Evolutionary conservation across 2,329 filamentous ascomycete genomes (phyloP).

Genomic region (Penicillium sp.): DNA sequence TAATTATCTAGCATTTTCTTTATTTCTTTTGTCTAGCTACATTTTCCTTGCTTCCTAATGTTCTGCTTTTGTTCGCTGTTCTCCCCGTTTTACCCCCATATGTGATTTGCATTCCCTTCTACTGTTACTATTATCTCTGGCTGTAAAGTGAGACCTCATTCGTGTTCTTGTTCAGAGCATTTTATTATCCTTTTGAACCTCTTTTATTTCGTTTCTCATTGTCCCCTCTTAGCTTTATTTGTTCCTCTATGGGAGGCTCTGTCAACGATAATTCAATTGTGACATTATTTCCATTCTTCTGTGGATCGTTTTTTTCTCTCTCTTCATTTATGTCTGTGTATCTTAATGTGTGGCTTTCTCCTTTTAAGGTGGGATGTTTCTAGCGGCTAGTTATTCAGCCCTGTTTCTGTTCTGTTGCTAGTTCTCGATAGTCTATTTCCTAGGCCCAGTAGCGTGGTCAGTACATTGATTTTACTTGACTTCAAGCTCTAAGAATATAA

Average conservation of each 20-base stretch:
- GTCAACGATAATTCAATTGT: constrained; percentile 25
- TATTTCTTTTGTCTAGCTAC: constrained; percentile 33
- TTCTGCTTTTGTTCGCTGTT: constrained; percentile 11
- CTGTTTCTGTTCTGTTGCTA: background rate
- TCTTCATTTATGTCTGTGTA: background rate
- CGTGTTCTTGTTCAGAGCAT: constrained; percentile 22
- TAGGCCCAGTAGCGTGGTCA: background rate
- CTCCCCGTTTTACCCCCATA: constrained; percentile 2
- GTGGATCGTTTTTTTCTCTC: background rate
- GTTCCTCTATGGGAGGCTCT: constrained; percentile 18
- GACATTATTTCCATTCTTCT: constrained; percentile 9
- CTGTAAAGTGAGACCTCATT: constrained; percentile 26
- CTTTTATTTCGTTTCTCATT: constrained; percentile 4
- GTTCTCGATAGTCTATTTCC: constrained; percentile 4
- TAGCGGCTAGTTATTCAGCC: background rate
- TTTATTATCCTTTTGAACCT: constrained; percentile 7
- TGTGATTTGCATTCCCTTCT: constrained; percentile 26
- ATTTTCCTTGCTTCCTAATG: constrained; percentile 25
- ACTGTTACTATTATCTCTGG: constrained; percentile 30
- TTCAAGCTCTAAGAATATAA: background rate
- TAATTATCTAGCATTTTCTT: constrained; percentile 37
- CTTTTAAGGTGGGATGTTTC: constrained; percentile 1
- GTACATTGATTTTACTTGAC: background rate
- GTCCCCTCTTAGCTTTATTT: constrained; percentile 16
- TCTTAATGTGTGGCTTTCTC: constrained; percentile 3